phyloP scores from a whole-genome alignment of 2,329 filamentous ascomycete genomes.

The Talaromyces funiculosus region DNA sequence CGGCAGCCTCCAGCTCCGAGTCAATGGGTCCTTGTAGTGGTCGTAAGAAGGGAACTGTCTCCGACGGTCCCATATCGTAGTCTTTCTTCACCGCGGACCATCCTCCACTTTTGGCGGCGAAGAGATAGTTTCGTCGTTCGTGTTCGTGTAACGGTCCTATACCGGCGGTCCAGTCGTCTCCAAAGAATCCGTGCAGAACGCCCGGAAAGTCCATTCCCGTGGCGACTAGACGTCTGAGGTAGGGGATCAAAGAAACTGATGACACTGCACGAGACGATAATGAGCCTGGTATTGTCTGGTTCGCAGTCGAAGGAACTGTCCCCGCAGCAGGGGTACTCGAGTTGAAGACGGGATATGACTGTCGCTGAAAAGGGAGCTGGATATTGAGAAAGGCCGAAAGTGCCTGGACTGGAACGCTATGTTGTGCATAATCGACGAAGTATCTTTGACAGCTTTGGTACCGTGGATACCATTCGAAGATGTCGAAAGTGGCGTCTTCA shows the following conservation, averaged over 20 bases:
- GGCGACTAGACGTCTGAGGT: constrained; percentile 80
- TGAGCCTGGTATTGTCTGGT: constrained; percentile 32
- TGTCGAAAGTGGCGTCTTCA: constrained; percentile 49
- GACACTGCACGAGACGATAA: constrained; percentile 30
- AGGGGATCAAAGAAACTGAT: constrained; percentile 70
- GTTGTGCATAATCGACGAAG: constrained; percentile 87
- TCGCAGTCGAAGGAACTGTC: constrained; percentile 32
- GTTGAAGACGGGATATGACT: constrained; percentile 44
- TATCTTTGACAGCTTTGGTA: constrained; percentile 86
- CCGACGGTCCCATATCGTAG: constrained; percentile 80
- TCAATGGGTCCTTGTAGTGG: constrained; percentile 72
- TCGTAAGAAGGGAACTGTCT: constrained; percentile 80
- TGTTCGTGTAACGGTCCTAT: constrained; percentile 79
- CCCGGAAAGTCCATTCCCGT: constrained; percentile 84
- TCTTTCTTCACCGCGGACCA: constrained; percentile 85
- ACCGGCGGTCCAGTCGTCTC: constrained; percentile 81
- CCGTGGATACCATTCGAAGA: constrained; percentile 88
- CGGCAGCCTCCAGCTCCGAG: constrained; percentile 74
- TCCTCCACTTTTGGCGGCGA: constrained; percentile 84
- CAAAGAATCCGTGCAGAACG: constrained; percentile 92
- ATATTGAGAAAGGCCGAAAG: constrained; percentile 91
- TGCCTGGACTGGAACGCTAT: constrained; percentile 75
- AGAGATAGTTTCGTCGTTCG: constrained; percentile 89
- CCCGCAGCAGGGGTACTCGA: constrained; percentile 24
- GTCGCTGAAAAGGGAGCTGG: constrained; percentile 75